Base-by-base conservation (phyloP, 2,329 filamentous ascomycete genomes). In the Penicillium freii region DNA sequence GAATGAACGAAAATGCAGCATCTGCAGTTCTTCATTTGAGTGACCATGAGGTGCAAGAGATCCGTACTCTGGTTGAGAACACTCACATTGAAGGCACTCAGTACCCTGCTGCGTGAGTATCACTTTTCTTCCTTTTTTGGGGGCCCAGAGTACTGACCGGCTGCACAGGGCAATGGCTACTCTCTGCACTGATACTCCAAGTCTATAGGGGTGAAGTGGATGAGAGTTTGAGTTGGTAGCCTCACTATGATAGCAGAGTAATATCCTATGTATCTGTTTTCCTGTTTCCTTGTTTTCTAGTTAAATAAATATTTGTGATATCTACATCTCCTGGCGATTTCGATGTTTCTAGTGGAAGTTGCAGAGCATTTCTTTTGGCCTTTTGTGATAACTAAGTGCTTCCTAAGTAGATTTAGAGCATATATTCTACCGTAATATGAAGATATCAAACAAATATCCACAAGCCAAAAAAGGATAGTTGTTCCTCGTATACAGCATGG, bases 1-100 rank as follows among this genome's bases (percentile, higher is more conserved):
- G 39, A 56, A 62, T 13, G 31, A 55, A 57, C 3, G 59, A 65
- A 25, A 65, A 65, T 31, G 25, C 38, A 5, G 47, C n/a, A 2
- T 21, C 52, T 39, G 40, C 34, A 29, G 3, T 13, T 5, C 33
- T 65, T 3, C 36, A 33, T 7, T 39, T 65, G 27, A 55, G 33
- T 13, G 46, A 61, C 7, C 33, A 51, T 47, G 62, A 65, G 42
- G 33, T 65, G 15, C 17, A 54, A 31, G 56, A 46, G 7, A 58
- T 65, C 38, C 51, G 59, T 33, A 34, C 17, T n/a, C 31, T 65
- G 40, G 54, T 54, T 15, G 51, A 59, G 9, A 6, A 19, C 5
- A 42, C 27, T 15, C 44, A 48, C 1, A 17, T 54, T 19, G 15
- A 36, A 19, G 51, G 51, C 5, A 6, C 27, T 17, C 51, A 44